Evolutionary conservation across 2,329 filamentous ascomycete species (phyloP).

Genomic region (Lachnellula occidentalis): DNA sequence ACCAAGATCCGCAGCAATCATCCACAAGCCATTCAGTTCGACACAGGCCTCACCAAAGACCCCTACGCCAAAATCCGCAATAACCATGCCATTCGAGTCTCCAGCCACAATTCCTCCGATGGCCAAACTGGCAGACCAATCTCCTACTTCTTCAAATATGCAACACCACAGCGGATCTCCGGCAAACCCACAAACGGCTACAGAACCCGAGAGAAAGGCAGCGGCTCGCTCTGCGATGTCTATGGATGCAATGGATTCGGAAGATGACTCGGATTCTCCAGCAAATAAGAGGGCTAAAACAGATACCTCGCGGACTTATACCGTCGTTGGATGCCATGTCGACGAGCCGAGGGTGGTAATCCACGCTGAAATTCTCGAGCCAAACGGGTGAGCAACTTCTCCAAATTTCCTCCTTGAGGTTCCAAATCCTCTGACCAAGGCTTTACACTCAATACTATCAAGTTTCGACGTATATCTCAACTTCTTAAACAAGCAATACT

Average conservation of each 20-base stretch:
- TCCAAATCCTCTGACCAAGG: too few relatives aligned
- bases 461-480: too few relatives aligned
- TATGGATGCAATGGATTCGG: neutral
- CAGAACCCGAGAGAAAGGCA: neutral
- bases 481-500: too few relatives aligned
- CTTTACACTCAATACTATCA: too few relatives aligned
- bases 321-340: neutral
- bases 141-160: neutral
- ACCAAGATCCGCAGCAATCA: too few relatives aligned
- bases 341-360: neutral
- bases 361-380: neutral
- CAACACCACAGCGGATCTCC: neutral
- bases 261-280: neutral
- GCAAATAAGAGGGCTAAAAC: neutral
- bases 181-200: too few relatives aligned
- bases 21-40: too few relatives aligned
- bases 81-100: neutral
- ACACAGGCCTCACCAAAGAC: neutral
- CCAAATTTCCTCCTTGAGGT: too few relatives aligned
- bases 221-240: neutral
- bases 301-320: neutral
- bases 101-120: neutral
- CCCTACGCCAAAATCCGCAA: neutral
- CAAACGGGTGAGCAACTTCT: neutral
- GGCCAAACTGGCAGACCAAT: neutral